These are phyloP conservation scores for Phylloporus sp. DNA, from an alignment of 1,284 basidiomycete genomes.

Conservation along the genomic window DNA sequence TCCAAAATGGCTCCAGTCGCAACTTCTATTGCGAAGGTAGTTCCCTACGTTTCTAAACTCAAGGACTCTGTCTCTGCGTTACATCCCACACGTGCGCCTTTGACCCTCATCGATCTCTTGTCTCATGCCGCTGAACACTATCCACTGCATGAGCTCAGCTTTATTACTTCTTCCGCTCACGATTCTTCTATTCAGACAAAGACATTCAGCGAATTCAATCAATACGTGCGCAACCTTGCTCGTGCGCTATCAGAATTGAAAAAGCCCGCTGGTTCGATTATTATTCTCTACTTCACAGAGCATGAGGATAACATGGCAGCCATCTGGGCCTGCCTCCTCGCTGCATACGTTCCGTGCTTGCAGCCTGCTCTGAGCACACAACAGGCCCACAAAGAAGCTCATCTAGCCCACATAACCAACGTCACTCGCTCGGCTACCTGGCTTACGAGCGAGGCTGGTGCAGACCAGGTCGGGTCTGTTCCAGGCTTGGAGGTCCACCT, in stretches of 20 bases:
- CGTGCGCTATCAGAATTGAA: conserved; percentile 27
- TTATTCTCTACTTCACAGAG: conserved; percentile 41
- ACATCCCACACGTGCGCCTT: conserved; percentile 12
- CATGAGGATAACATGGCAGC: conserved; percentile 45
- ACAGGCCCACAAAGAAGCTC: conserved; percentile 42
- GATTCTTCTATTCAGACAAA: conserved; percentile 41
- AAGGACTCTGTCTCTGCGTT: conserved; percentile 13
- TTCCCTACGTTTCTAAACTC: conserved; percentile 6
- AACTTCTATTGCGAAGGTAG: neutral
- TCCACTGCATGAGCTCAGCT: conserved; percentile 36
- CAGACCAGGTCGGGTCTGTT: conserved; percentile 39
- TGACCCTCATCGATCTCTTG: conserved; percentile 29
- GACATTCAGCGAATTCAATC: conserved; percentile 36
- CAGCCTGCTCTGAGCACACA: conserved; percentile 43
- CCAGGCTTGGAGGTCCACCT: conserved; percentile 39
- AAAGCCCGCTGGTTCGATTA: conserved; percentile 39
- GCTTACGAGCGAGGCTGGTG: conserved; percentile 42
- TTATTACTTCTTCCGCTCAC: conserved; percentile 41
- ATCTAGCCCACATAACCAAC: conserved; percentile 38
- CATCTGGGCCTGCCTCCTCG: conserved; percentile 42
- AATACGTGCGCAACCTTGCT: conserved; percentile 23
- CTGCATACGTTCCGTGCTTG: conserved; percentile 40
- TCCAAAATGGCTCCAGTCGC: neutral
- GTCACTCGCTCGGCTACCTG: conserved; percentile 39
- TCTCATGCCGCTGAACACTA: conserved; percentile 29